phyloP scores from a whole-genome alignment of 2,329 filamentous ascomycete genomes.

The Metarhizium robertsii region DNA sequence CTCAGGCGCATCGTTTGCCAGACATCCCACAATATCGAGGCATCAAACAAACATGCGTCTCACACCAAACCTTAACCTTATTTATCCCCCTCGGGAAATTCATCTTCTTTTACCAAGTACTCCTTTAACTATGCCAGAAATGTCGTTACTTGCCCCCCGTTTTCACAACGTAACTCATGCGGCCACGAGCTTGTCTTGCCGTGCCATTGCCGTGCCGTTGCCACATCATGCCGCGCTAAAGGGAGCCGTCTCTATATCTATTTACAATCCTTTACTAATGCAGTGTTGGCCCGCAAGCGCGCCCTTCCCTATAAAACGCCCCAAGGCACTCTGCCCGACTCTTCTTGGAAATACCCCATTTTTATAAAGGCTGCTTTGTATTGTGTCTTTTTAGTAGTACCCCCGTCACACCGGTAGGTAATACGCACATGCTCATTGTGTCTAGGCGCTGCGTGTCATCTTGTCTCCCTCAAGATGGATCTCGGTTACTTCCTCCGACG shows the following conservation, averaged over 20 bases:
- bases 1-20: too few species aligned
- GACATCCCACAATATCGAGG: neutral
- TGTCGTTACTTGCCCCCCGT: neutral
- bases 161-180: conserved; percentile 7
- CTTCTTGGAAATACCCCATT: neutral
- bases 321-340: neutral
- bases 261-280: conserved; percentile 3
- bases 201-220: conserved; percentile 4
- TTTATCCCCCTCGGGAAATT: neutral
- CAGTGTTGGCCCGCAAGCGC: conserved; percentile 4
- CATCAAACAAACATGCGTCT: neutral
- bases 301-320: neutral
- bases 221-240: conserved; percentile 7
- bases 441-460: conserved; percentile 13
- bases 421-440: neutral
- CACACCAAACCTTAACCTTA: neutral
- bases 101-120: neutral
- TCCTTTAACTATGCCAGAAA: neutral
- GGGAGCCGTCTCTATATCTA: conserved; percentile 10
- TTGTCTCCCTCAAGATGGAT: conserved; percentile 37
- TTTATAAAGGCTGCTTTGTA: neutral
- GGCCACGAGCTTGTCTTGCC: conserved; percentile 5
- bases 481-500: conserved; percentile 38
- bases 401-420: neutral
- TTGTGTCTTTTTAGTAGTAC: neutral